Conservation (phyloP, 805 yeast genomes). For the Wickerhamiella allomyrinae region DNA sequence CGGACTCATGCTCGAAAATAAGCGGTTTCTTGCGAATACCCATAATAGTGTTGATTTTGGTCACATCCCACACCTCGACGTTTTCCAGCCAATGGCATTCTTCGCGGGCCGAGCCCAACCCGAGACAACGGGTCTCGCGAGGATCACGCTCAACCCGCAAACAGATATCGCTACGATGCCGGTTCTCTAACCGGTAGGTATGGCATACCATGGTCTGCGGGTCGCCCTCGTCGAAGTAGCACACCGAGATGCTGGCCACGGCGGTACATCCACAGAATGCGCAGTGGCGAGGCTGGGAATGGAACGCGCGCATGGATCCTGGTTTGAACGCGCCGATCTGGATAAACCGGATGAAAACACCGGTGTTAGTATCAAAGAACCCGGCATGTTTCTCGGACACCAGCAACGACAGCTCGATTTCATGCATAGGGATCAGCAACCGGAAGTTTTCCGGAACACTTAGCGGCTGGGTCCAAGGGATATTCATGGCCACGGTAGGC, state of each 20-base stretch:
- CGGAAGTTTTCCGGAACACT: conserved; percentile 1
- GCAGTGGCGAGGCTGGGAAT: conserved; percentile 78
- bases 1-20: conserved; percentile 7
- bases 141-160: conserved; percentile 86
- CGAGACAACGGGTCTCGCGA: conserved; percentile 77
- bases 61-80: conserved; percentile 67
- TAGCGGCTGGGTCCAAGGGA: conserved; percentile 5
- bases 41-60: conserved; percentile 62
- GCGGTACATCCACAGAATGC: conserved; percentile 85
- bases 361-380: conserved; percentile 63
- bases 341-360: conserved; percentile 49
- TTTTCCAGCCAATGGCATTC: conserved; percentile 49
- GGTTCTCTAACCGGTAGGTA: conserved; percentile 55
- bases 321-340: conserved; percentile 48
- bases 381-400: conserved; percentile 11
- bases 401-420: conserved; percentile 18
- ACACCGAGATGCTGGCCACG: conserved; percentile 53
- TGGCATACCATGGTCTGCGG: conserved; percentile 47
- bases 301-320: conserved; percentile 51
- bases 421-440: conserved; percentile 15
- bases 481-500: background rate
- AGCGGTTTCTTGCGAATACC: conserved; percentile 42
- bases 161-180: conserved; percentile 69
- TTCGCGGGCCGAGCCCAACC: conserved; percentile 63
- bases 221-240: conserved; percentile 48